Percentiles rank a stretch among this genome's conserved stretches.
Conservation (phyloP, 306 rosid species). For the Phaseolus lunatus region DNA sequence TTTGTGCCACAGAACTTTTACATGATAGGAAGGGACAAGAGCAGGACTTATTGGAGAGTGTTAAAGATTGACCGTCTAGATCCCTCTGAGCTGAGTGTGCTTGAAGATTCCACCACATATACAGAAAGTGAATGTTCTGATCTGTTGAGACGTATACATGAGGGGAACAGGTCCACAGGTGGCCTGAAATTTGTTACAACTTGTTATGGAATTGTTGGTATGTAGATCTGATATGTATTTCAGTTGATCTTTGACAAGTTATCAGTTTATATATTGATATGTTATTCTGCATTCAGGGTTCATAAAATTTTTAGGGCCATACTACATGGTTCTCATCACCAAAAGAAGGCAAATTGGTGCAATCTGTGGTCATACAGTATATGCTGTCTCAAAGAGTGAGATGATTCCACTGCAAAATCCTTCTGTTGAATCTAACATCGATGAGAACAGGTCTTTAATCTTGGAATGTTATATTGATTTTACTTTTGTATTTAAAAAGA, state of each 20-base stretch:
- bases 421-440: slow-evolving; percentile 64
- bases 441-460: slow-evolving; percentile 89
- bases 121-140: slow-evolving; percentile 78
- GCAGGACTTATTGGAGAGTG: slow-evolving; percentile 79
- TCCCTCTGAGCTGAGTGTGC: slow-evolving; percentile 65
- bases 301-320: slow-evolving; percentile 86
- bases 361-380: slow-evolving; percentile 79
- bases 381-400: slow-evolving; percentile 77
- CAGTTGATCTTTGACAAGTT: slow-evolving; percentile 17
- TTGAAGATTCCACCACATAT: slow-evolving; percentile 76
- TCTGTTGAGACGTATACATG: slow-evolving; percentile 80
- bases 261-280: slow-evolving; percentile 33
- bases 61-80: slow-evolving; percentile 81
- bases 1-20: slow-evolving; percentile 73
- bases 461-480: slow-evolving; percentile 51
- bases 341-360: slow-evolving; percentile 85
- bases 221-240: slow-evolving; percentile 30
- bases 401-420: slow-evolving; percentile 80
- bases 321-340: slow-evolving; percentile 84
- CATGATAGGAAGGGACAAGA: slow-evolving; percentile 88
- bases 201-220: slow-evolving; percentile 93
- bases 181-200: slow-evolving; percentile 83
- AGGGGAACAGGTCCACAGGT: slow-evolving; percentile 84
- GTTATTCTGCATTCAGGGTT: slow-evolving; percentile 64
- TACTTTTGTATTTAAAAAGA: slow-evolving; percentile 52